Percentiles rank a stretch among this genome's conserved stretches.
Conservation (phyloP, 1,284 basidiomycete species). For the Boletellus deceptivus region DNA sequence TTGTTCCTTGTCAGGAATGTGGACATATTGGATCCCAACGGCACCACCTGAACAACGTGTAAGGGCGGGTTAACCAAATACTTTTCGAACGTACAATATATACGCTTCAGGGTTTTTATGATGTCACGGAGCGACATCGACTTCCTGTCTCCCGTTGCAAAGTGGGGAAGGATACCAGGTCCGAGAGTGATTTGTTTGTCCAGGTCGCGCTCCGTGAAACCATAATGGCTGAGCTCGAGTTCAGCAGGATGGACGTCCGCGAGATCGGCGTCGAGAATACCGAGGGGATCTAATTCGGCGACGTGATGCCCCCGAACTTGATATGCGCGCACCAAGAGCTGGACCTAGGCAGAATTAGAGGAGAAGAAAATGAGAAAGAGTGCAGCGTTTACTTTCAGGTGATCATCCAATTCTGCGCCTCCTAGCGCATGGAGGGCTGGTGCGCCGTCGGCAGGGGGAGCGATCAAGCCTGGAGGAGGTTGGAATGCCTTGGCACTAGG, state of each 20-base stretch:
- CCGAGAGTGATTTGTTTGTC: conserved; percentile 94
- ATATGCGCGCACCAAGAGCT: conserved; percentile 96
- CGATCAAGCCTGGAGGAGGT: conserved; percentile 73
- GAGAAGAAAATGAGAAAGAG: conserved; percentile 1
- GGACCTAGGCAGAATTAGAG: conserved; percentile 56
- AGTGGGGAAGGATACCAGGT: conserved; percentile 95
- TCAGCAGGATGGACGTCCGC: conserved; percentile 77
- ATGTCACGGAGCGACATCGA: conserved; percentile 92
- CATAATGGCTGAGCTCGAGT: conserved; percentile 89
- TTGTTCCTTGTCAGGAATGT: conserved; percentile 97
- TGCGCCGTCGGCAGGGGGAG: conserved; percentile 76
- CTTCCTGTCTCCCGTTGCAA: conserved; percentile 79
- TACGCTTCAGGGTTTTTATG: conserved; percentile 88
- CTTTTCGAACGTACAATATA: conserved; percentile 76
- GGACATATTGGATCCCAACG: conserved; percentile 96
- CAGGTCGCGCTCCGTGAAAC: conserved; percentile 91
- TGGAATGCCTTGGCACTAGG: conserved; percentile 83
- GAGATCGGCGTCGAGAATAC: conserved; percentile 88
- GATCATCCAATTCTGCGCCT: conserved; percentile 83
- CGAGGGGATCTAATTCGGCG: conserved; percentile 93
- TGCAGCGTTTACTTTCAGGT: conserved; percentile 74
- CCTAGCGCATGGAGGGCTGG: conserved; percentile 74
- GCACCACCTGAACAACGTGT: conserved; percentile 66
- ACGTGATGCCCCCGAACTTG: conserved; percentile 98
- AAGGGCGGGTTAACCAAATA: neutral